phyloP scores from a whole-genome alignment of 1,284 basidiomycete species.

The Boletus subluridellus region DNA sequence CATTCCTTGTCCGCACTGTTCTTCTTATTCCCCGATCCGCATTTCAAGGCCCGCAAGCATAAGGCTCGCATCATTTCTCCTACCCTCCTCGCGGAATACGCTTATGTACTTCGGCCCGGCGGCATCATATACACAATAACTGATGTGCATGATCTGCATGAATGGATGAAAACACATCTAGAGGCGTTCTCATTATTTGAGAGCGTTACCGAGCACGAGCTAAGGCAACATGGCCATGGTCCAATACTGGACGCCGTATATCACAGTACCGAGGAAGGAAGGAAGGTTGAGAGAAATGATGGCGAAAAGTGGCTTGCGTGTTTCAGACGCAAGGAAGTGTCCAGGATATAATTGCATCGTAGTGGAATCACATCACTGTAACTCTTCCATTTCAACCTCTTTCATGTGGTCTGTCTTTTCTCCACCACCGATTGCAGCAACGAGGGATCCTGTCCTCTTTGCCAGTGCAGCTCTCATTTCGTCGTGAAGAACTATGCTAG shows the following conservation, averaged over 20 bases:
- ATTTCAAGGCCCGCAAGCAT: slow-evolving; percentile 98
- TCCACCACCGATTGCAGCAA: slow-evolving; percentile 44
- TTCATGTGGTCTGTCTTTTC: slow-evolving; percentile 25
- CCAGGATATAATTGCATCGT: slow-evolving; percentile 17
- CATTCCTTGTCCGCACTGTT: slow-evolving; percentile 91
- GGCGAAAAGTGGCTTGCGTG: slow-evolving; percentile 90
- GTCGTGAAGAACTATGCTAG: slow-evolving; percentile 70
- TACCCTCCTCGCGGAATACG: slow-evolving; percentile 91
- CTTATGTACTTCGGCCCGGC: slow-evolving; percentile 86
- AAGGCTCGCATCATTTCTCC: slow-evolving; percentile 98
- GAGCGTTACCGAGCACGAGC: slow-evolving; percentile 67
- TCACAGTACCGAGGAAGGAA: slow-evolving; percentile 91
- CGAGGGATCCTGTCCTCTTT: slow-evolving; percentile 60
- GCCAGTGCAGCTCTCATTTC: slow-evolving; percentile 82
- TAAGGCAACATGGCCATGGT: slow-evolving; percentile 70
- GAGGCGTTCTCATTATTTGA: slow-evolving; percentile 86
- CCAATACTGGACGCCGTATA: slow-evolving; percentile 78
- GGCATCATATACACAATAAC: slow-evolving; percentile 98
- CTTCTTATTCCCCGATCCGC: slow-evolving; percentile 98
- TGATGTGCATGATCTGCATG: slow-evolving; percentile 90
- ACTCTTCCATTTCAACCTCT: slow-evolving; percentile 32
- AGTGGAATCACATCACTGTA: slow-evolving; percentile 29
- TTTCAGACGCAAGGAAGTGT: slow-evolving; percentile 62
- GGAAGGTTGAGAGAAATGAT: slow-evolving; percentile 90
- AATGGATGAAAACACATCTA: slow-evolving; percentile 94